Evolutionary conservation across 2,329 filamentous ascomycete genomes (phyloP).

Genomic region (Chaetomium sp.): DNA sequence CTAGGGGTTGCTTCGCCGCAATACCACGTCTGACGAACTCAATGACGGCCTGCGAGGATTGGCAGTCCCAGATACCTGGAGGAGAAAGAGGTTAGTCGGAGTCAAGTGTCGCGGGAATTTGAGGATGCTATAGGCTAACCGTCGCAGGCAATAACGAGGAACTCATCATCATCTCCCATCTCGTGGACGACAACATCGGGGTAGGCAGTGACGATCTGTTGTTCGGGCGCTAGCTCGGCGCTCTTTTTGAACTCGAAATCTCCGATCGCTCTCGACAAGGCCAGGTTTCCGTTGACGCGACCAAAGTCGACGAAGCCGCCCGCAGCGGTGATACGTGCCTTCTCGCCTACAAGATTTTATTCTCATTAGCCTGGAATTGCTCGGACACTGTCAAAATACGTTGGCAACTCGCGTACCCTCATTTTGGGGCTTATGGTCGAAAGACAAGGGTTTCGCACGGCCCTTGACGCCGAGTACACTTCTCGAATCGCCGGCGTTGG

Average conservation of each 20-base stretch:
- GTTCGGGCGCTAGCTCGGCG: slow-evolving; percentile 91
- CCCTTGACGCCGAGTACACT: slow-evolving; percentile 95
- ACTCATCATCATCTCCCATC: slow-evolving; percentile 88
- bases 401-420: slow-evolving; percentile 57
- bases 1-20: slow-evolving; percentile 88
- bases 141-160: slow-evolving; percentile 86
- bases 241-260: slow-evolving; percentile 99
- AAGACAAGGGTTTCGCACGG: slow-evolving; percentile 94
- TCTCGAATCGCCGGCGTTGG: slow-evolving; percentile 94
- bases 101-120: not conserved
- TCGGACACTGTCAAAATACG: not conserved
- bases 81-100: slow-evolving; percentile 5
- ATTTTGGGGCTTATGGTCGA: slow-evolving; percentile 98
- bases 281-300: slow-evolving; percentile 95
- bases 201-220: slow-evolving; percentile 96
- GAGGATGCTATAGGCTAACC: slow-evolving; percentile 49
- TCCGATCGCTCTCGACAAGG: slow-evolving; percentile 91
- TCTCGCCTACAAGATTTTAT: slow-evolving; percentile 60
- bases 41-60: slow-evolving; percentile 93
- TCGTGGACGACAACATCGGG: slow-evolving; percentile 92
- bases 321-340: slow-evolving; percentile 89
- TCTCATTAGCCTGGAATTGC: no score
- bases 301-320: slow-evolving; percentile 98
- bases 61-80: slow-evolving; percentile 97
- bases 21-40: slow-evolving; percentile 97